These are phyloP conservation scores for Mycena vitilis DNA, from an alignment of 768 basidiomycete species.

Conservation along the genomic window DNA sequence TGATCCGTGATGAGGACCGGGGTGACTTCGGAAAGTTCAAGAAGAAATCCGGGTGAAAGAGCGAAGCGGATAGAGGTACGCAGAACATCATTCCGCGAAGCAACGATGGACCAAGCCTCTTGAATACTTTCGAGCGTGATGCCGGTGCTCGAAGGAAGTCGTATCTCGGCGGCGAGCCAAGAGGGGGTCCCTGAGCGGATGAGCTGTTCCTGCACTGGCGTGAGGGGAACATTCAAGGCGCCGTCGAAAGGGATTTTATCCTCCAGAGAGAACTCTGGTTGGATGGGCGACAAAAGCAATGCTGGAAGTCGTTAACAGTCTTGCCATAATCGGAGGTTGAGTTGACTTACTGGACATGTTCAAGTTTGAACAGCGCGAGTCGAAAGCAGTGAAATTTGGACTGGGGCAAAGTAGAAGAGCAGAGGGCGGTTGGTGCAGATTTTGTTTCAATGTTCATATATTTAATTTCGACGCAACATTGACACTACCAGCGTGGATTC, in stretches of 20 bases:
- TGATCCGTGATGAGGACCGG: neutral
- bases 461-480: neutral
- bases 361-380: neutral
- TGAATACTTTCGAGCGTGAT: conserved; percentile 2
- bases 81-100: neutral
- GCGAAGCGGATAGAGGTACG: conserved; percentile 3
- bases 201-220: neutral
- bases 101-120: neutral
- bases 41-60: neutral
- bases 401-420: too few relatives aligned
- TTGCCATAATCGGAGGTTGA: neutral
- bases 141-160: neutral
- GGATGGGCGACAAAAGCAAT: neutral
- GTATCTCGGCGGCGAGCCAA: neutral
- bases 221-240: neutral
- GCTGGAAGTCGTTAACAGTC: neutral
- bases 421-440: too few relatives aligned
- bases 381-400: too few relatives aligned
- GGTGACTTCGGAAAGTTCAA: neutral
- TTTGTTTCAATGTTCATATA: neutral
- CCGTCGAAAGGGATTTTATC: neutral
- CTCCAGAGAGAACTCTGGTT: neutral
- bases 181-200: neutral
- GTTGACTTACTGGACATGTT: neutral
- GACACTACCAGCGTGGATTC: neutral